Percentiles rank a stretch among this genome's conserved stretches.
Evolutionary conservation across 345 rosid species (phyloP).

Genomic region (Excoecaria agallocha): DNA sequence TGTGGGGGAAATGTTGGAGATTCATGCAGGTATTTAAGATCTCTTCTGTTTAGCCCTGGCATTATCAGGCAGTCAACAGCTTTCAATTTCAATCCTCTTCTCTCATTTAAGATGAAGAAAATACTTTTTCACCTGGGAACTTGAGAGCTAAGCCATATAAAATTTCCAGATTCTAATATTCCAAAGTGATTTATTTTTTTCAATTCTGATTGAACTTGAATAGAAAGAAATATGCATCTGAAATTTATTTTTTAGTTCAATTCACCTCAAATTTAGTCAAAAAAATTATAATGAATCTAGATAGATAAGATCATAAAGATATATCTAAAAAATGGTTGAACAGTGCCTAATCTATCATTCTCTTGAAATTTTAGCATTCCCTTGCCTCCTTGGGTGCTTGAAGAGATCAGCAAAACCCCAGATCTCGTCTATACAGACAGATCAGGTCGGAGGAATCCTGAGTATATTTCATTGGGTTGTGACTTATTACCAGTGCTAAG

Average conservation of each 20-base stretch:
- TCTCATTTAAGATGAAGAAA: not conserved
- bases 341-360: slow-evolving; percentile 14
- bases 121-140: not conserved
- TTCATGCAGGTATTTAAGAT: slow-evolving; percentile 75
- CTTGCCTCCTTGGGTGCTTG: slow-evolving; percentile 94
- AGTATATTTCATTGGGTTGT: slow-evolving; percentile 91
- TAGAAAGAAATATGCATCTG: too few species aligned
- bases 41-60: not conserved
- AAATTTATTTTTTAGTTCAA: too few species aligned
- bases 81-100: not conserved
- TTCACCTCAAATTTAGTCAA: too few species aligned
- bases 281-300: too few species aligned
- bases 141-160: not conserved
- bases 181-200: not conserved
- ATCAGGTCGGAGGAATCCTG: slow-evolving; percentile 86
- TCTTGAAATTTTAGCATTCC: slow-evolving; percentile 59
- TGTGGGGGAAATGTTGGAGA: slow-evolving; percentile 99
- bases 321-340: slow-evolving; percentile 2
- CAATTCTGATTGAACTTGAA: too few species aligned
- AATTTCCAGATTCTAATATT: not conserved
- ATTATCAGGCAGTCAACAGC: not conserved
- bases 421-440: slow-evolving; percentile 92
- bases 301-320: too few species aligned
- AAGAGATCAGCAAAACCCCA: slow-evolving; percentile 82
- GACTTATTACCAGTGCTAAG: slow-evolving; percentile 69